Evolutionary conservation across 768 basidiomycete species (phyloP), one percentile per base, ranked within the genome.

Genomic region (Boletus subparvulus): DNA sequence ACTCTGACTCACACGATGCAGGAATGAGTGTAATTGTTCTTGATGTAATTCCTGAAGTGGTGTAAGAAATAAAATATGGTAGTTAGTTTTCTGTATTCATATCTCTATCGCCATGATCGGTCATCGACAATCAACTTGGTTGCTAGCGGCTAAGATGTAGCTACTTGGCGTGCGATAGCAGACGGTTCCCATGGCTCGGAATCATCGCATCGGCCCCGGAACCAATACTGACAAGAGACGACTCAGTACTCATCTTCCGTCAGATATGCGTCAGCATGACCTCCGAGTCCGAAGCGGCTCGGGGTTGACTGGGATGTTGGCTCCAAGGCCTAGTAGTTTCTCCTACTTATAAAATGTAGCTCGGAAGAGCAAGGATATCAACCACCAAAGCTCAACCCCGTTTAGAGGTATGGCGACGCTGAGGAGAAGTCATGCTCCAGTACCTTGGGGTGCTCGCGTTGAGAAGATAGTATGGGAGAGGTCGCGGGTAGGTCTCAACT

Each of bases 171-270:
- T 32, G 30, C 30, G 30, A 32, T 32, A 32, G 21, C 30, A 32
- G 9, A 6, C 28, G 28, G 4, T 35, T 52, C 46, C n/a, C 32
- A 26, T 36, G 37, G 2, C 21, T 21, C 21, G 21, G 21, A 33
- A 4, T 55, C 37, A 30, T 37, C 8, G 28, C 56, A 16, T 59
- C 42, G 32, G 45, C 1, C 36, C 33, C 43, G 54, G 52, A 28
- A 14, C 41, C 30, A 32, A 32, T 32, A 32, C 10, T 32, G 30
- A 32, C 8, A 43, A 24, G 42, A 30, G 35, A 21, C 37, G 65
- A 61, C 49, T n/a, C n/a, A n/a, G n/a, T n/a, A n/a, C n/a, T 67
- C 64, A 61, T 64, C 16, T n/a, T 7, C 11, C 6, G 50, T 64
- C 63, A 65, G 2, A 13, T 43, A 21, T 2, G 40, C 7, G 33